Base-by-base conservation (phyloP, 2,329 filamentous ascomycete species). In the Pleomassaria siparia region DNA sequence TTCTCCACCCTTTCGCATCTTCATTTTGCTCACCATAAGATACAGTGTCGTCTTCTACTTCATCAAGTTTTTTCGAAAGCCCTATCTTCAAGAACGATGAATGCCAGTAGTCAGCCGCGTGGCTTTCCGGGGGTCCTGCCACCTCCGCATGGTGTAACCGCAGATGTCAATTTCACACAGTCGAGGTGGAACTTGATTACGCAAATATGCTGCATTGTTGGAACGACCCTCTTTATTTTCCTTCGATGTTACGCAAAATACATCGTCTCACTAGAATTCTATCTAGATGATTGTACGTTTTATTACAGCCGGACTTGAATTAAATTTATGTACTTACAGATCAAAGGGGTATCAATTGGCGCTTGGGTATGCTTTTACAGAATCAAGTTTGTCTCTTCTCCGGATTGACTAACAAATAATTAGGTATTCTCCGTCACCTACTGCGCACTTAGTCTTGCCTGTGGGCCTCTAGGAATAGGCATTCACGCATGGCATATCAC, bases 171-270 rank as follows among this genome's bases (percentile, higher is more conserved):
- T 21, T 43, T 35, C 28, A 11, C 9, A 15, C 41, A 33, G 29
- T 43, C 41, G 12, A 35, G 22, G 4, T 43, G 18, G 26, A 43
- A 43, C 41, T 9, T 43, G 2, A 13, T 32, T 13, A 43, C 41
- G 2, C 41, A 43, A 21, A 4, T 5, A 33, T 2, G 13, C 7
- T 43, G 41, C 41, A 43, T 43, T 20, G 12, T 20, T 15, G 5
- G 3, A 25, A 43, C 41, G n/a, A 43, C 41, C 1, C 2, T 33
- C 4, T 43, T 43, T 20, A 43, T 35, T 20, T 11, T 21, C 20
- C 15, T 35, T 2, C 41, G 41, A 15, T 13, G 32, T 10, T 33
- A 15, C 3, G 15, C 41, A n/a, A 43, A 43, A 20, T 16, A 24
- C 18, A 2, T 35, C 10, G 10, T 25, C 3, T 32, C 41, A 33